Evolutionary conservation across 371 early-diverging fungal species (phyloP).

Genomic region (Mucor circinelloides): DNA sequence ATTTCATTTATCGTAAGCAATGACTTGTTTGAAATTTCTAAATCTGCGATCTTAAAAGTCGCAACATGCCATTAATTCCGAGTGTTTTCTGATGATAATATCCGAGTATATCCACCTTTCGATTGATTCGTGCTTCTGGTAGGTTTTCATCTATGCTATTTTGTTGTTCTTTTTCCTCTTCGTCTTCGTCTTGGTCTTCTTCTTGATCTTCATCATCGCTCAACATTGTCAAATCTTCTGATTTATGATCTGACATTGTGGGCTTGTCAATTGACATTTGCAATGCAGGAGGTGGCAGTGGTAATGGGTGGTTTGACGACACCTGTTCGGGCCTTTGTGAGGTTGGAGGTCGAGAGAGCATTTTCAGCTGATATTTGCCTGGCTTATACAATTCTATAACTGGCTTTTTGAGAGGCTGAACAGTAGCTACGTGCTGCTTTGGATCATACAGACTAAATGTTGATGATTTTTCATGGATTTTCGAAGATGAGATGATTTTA

Average conservation of each 20-base stretch:
- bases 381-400: neutral
- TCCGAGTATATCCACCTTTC: slow-evolving; percentile 28
- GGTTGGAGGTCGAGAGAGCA: neutral
- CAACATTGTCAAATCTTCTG: neutral
- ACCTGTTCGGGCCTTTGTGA: neutral
- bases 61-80: neutral
- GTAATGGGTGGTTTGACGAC: neutral
- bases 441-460: slow-evolving; percentile 18
- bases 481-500: neutral
- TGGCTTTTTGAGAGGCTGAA: neutral
- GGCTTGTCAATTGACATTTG: neutral
- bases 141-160: neutral
- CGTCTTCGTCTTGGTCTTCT: neutral
- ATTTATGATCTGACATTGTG: neutral
- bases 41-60: slow-evolving; percentile 42
- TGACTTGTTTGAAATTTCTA: slow-evolving; percentile 53
- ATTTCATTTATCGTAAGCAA: slow-evolving; percentile 47
- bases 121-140: slow-evolving; percentile 37
- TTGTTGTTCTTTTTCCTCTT: slow-evolving; percentile 3
- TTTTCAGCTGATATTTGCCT: neutral
- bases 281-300: no score
- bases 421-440: neutral
- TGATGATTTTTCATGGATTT: neutral
- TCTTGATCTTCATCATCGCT: neutral
- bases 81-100: neutral